These are phyloP conservation scores for Teratosphaeria epicoccoides DNA, from an alignment of 2,329 filamentous ascomycete genomes.

Conservation along the genomic window DNA sequence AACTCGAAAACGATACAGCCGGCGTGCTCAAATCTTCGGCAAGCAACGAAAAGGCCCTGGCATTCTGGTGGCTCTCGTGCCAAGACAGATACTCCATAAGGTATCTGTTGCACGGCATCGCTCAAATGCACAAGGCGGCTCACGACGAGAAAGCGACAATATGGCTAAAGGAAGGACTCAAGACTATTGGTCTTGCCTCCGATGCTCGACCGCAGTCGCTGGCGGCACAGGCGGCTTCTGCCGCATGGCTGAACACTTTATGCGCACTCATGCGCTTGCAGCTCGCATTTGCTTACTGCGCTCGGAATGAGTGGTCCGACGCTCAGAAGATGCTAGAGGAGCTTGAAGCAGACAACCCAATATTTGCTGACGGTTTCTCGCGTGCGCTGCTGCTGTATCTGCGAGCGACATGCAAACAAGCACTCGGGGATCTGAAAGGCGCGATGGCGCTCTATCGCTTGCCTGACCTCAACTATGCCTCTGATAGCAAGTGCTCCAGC, in stretches of 20 bases:
- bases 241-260: slow-evolving; percentile 35
- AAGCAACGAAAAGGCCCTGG: slow-evolving; percentile 34
- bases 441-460: slow-evolving; percentile 59
- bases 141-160: slow-evolving; percentile 45
- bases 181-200: slow-evolving; percentile 24
- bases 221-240: slow-evolving; percentile 27
- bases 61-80: slow-evolving; percentile 50
- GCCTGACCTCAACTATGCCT: slow-evolving; percentile 44
- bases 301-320: slow-evolving; percentile 57
- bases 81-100: slow-evolving; percentile 50
- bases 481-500: slow-evolving; percentile 13
- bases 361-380: slow-evolving; percentile 13
- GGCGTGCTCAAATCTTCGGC: slow-evolving; percentile 32
- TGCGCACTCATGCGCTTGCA: slow-evolving; percentile 44
- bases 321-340: slow-evolving; percentile 48
- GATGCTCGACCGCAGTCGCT: slow-evolving; percentile 13
- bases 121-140: slow-evolving; percentile 45
- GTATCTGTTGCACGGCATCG: slow-evolving; percentile 48
- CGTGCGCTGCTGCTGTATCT: slow-evolving; percentile 51
- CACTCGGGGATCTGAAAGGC: slow-evolving; percentile 57
- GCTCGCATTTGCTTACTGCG: slow-evolving; percentile 58
- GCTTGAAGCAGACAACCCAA: slow-evolving; percentile 11
- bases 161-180: slow-evolving; percentile 48
- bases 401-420: slow-evolving; percentile 64
- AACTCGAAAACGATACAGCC: slow-evolving; percentile 32